Percentiles rank a stretch among this genome's conserved stretches.
Evolutionary conservation across 805 yeast genomes (phyloP).

Genomic region (Torulaspora franciscae): DNA sequence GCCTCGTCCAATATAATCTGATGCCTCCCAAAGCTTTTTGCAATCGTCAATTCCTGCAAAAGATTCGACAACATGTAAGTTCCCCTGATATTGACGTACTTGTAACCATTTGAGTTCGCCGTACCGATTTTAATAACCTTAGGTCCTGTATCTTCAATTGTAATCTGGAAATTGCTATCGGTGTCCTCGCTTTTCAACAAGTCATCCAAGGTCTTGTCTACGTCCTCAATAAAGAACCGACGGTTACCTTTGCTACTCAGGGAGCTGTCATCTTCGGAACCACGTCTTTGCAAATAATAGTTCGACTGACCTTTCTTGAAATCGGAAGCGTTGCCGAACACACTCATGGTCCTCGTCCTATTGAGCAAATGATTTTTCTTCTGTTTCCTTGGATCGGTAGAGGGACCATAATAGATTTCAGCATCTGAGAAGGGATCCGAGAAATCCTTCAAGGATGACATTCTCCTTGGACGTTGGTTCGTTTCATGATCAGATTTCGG

Average conservation of each 20-base stretch:
- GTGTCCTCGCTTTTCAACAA: conserved; percentile 77
- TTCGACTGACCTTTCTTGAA: conserved; percentile 19
- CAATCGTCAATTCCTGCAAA: conserved; percentile 83
- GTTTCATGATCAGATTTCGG: background rate
- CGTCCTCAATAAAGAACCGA: conserved; percentile 64
- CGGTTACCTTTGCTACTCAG: conserved; percentile 37
- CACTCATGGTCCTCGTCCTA: conserved; percentile 55
- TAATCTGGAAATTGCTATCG: conserved; percentile 76
- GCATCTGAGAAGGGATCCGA: conserved; percentile 62
- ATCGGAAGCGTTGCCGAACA: conserved; percentile 34
- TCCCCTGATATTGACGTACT: conserved; percentile 69
- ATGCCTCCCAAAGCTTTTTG: conserved; percentile 71
- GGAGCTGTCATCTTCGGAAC: conserved; percentile 49
- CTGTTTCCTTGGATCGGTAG: conserved; percentile 49
- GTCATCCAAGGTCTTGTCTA: conserved; percentile 64
- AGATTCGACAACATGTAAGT: conserved; percentile 85
- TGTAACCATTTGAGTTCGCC: conserved; percentile 76
- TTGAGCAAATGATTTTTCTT: conserved; percentile 36
- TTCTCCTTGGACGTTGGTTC: conserved; percentile 26
- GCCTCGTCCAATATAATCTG: conserved; percentile 79
- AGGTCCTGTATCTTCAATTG: conserved; percentile 81
- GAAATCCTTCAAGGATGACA: conserved; percentile 46
- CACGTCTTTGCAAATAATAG: conserved; percentile 42
- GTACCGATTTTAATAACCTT: conserved; percentile 78
- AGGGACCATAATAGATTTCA: conserved; percentile 65